Evolutionary conservation across 2,329 filamentous ascomycete species (phyloP), one percentile per base, ranked within the genome.

Genomic region (Neofusicoccum ribis): DNA sequence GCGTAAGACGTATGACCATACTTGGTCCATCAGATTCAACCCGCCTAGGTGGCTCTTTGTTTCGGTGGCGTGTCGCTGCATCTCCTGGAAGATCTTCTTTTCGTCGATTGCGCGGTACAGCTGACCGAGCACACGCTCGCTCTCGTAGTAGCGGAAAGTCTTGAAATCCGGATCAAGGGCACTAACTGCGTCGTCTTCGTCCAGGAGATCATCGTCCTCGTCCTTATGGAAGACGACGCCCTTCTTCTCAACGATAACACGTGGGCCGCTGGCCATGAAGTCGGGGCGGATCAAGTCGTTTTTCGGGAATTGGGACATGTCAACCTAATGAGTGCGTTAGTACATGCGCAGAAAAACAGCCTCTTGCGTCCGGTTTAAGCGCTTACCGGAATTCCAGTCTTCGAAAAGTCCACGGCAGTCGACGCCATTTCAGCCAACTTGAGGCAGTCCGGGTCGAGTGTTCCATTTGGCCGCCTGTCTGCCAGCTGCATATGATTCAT

Each of bases 101-200:
- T 95, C 91, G 69, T 96, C 87, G 11, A 96, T 88, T 0, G 83
- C 84, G 1, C 91, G 86, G 72, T 91, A 95, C 0, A 96, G 80
- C 4, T 82, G 76, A 0, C 92, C 92, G 0, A 95, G 82, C 0
- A 90, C 81, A 69, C 91, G 92, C 0, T 86, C 70, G 1, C 89
- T 92, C 37, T 76, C 77, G 73, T 95, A 93, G 72, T 88, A 94
- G 3, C 77, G 75, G 31, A 82, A 79, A 5, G 70, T 76, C 0
- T 66, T 70, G 52, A 72, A 71, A 41, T 70, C 67, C 17, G 69
- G 67, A 39, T 69, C 68, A 1, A 67, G 62, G 3, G 56, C 56
- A 7, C 58, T 59, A 12, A 69, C 67, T 8, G 81, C 78, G 14
- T 81, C 79, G 9, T 74, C 69, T 15, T 65, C 64, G 8, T 75